Evolutionary conservation across 306 rosid genomes (phyloP).

Genomic region (Cicer bijugum): DNA sequence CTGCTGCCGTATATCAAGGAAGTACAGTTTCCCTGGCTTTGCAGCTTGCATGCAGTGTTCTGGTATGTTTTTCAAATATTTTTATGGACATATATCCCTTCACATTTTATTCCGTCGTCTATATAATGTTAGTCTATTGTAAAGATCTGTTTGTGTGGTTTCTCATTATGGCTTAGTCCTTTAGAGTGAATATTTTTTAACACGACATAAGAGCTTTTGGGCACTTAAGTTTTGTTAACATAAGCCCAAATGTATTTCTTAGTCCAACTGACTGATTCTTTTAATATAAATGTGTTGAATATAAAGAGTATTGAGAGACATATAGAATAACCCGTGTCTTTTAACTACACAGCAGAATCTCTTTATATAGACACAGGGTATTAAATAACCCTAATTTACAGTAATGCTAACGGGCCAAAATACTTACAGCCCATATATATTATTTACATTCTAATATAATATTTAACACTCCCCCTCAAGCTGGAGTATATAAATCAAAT

Average conservation of each 20-base stretch:
- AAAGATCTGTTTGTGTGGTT: conserved; percentile 25
- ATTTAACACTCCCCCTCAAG: no score
- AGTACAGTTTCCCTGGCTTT: conserved; percentile 84
- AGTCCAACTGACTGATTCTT: conserved; percentile 21
- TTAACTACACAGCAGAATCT: no score
- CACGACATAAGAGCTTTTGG: conserved; percentile 8
- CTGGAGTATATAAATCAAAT: no score
- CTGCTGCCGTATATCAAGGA: conserved; percentile 71
- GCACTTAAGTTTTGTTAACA: neutral
- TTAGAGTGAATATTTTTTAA: conserved; percentile 24
- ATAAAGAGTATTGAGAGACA: no score
- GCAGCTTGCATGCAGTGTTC: conserved; percentile 97
- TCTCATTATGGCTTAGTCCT: conserved; percentile 30
- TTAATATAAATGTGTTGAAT: no score
- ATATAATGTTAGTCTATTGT: conserved; percentile 12
- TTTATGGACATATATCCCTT: conserved; percentile 12
- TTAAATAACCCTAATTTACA: no score
- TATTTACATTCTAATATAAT: no score
- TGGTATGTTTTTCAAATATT: conserved; percentile 63
- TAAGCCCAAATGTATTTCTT: conserved; percentile 27
- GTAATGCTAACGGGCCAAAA: no score
- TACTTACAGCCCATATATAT: no score
- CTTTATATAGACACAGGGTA: no score
- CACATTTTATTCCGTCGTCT: conserved; percentile 9
- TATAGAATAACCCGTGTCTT: no score